Base-by-base conservation (phyloP, 2,329 filamentous ascomycete species). In the Stagonosporopsis chrysanthemi region DNA sequence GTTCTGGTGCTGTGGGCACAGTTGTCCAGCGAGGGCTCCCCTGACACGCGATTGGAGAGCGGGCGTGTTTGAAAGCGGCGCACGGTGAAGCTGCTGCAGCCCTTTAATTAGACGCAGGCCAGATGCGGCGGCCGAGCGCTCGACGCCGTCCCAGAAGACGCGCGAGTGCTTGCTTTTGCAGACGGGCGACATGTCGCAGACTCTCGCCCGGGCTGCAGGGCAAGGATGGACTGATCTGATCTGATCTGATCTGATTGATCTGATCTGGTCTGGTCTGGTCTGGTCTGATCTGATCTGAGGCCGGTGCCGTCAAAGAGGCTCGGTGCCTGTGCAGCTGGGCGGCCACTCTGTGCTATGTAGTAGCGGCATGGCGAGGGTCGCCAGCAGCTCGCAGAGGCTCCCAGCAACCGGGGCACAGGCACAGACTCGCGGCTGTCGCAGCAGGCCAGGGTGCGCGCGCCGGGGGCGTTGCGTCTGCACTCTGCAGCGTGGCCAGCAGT, bases 101-200 rank as follows among this genome's bases (percentile, higher is more conserved):
- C 54, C 54, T 57, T 57, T 52, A 52, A 57, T 57, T 57, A 57
- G 48, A 48, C 48, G 54, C 47, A 56, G 51, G 28, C 53, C 42
- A 47, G 47, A 47, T 38, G 24, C 36, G 23, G 24, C 29, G 23
- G 47, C 14, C 33, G 46, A 42, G 53, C 28, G 28, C 41, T 46
- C 38, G 42, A 39, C 28, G 47, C 22, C 22, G 36, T 38, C 24
- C 36, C 45, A 28, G 47, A 47, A 33, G 17, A 40, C 46, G 29
- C 38, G 33, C 29, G 26, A 23, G 38, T 47, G 47, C 28, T 24
- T 23, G 35, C n/a, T 17, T 39, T 31, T 45, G 52, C 52, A 46
- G 46, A 26, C 19, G 14, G 31, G 28, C 36, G 35, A 33, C 14
- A 22, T 17, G 17, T 6, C 38, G 17, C 31, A 40, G 40, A 26